Conservation (phyloP, 2,329 filamentous ascomycete genomes). For the Sporothrix globosa region DNA sequence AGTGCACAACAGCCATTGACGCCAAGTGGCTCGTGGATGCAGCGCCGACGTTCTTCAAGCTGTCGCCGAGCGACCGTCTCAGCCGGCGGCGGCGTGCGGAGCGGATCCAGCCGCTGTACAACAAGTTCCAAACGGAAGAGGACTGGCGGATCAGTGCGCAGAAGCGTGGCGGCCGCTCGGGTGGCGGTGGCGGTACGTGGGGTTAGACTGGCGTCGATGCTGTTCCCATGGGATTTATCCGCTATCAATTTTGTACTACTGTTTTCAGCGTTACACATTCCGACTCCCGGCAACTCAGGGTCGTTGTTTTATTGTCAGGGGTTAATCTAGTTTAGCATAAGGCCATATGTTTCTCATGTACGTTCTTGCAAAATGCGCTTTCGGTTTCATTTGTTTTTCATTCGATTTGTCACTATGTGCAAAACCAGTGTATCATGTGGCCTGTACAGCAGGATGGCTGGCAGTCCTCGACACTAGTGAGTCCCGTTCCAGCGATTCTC, state of each 20-base stretch:
- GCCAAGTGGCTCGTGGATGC: constrained; percentile 93
- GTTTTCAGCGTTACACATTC: too few relatives aligned
- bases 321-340: constrained; percentile 6
- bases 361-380: background rate
- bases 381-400: background rate
- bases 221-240: background rate
- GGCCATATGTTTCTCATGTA: background rate
- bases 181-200: constrained; percentile 89
- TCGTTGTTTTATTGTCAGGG: background rate
- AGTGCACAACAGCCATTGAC: constrained; percentile 88
- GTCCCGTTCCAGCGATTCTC: background rate
- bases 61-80: constrained; percentile 81
- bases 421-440: background rate
- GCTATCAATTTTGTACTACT: background rate
- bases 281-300: too few relatives aligned
- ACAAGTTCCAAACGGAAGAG: constrained; percentile 87
- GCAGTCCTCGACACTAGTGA: background rate
- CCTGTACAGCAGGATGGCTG: constrained; percentile 18
- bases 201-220: constrained; percentile 54
- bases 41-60: constrained; percentile 98
- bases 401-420: background rate
- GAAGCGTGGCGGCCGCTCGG: constrained; percentile 78
- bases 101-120: constrained; percentile 92
- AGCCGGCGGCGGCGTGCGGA: constrained; percentile 93
- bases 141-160: constrained; percentile 94